Conservation (phyloP, 2,329 filamentous ascomycete species). For the Colletotrichum cuscutae region DNA sequence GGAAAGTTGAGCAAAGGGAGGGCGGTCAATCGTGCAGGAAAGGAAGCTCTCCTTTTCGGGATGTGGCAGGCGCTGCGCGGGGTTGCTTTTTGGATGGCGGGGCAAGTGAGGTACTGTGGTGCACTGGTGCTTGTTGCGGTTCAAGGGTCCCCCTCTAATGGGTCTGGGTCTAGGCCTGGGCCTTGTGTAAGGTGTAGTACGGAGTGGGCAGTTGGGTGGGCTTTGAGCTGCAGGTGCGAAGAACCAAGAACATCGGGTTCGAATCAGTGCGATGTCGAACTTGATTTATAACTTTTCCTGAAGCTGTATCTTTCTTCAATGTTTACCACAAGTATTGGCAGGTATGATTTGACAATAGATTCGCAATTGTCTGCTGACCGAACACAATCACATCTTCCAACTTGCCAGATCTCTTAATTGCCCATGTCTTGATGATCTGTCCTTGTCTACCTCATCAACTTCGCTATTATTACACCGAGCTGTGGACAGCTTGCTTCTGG, state of each 20-base stretch:
- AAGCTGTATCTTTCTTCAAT: too few relatives aligned
- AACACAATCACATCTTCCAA: not conserved
- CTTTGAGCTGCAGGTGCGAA: slow-evolving; percentile 2
- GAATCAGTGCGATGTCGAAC: not conserved
- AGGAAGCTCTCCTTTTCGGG: slow-evolving; percentile 17
- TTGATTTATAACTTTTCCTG: not conserved
- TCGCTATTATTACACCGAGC: not conserved
- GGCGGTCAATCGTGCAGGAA: slow-evolving; percentile 3
- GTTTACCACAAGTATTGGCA: not conserved
- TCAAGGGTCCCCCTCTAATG: not conserved
- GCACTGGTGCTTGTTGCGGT: not conserved
- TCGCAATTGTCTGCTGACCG: not conserved
- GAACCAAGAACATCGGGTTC: not conserved
- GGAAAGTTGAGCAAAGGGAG: not conserved
- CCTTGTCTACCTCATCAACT: not conserved
- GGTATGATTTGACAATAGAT: not conserved
- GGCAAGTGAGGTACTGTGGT: slow-evolving; percentile 22
- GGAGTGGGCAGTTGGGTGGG: not conserved
- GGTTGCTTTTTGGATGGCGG: slow-evolving; percentile 32
- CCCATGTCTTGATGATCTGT: slow-evolving; percentile 11
- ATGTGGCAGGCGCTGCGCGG: slow-evolving; percentile 30
- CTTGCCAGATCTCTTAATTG: slow-evolving; percentile 12
- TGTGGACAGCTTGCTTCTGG: not conserved
- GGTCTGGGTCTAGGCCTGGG: slow-evolving; percentile 6
- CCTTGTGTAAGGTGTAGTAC: not conserved